Evolutionary conservation across 1,139 yeast species (phyloP).

Genomic region (Spathaspora sp.): DNA sequence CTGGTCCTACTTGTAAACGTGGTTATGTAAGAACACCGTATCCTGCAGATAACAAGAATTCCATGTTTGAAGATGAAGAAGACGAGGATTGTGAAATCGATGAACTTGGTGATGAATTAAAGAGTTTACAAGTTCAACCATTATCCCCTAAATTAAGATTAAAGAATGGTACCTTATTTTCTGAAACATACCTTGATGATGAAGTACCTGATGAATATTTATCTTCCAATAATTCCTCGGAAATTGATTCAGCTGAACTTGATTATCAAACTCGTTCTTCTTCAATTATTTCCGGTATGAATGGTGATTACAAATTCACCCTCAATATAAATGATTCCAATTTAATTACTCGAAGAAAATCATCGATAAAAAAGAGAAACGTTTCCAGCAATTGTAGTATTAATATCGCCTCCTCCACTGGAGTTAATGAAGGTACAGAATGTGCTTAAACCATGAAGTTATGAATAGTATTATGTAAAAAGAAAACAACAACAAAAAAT

Average conservation of each 20-base stretch:
- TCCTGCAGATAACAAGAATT: constrained; percentile 23
- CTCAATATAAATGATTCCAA: constrained; percentile 45
- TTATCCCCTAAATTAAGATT: not conserved
- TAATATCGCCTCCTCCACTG: not conserved
- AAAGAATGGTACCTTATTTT: not conserved
- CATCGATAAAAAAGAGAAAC: constrained; percentile 14
- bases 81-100: constrained; percentile 14
- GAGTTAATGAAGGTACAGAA: constrained; percentile 2
- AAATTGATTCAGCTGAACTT: constrained; percentile 17
- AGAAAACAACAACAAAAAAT: not conserved
- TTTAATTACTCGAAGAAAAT: constrained; percentile 38
- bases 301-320: constrained; percentile 44
- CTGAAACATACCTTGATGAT: constrained; percentile 12
- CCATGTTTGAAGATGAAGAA: constrained; percentile 2
- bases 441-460: constrained; percentile 1
- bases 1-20: constrained; percentile 3
- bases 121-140: constrained; percentile 10
- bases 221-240: constrained; percentile 13
- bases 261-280: constrained; percentile 43
- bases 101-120: constrained; percentile 19
- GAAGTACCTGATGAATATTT: constrained; percentile 16
- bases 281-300: constrained; percentile 41
- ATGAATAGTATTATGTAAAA: not conserved
- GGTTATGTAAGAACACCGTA: constrained; percentile 30
- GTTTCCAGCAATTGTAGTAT: constrained; percentile 1